Evolutionary conservation across 202 grass and related monocot species (phyloP), one percentile per base, ranked within the genome.

Genomic region (Musa balbisiana): DNA sequence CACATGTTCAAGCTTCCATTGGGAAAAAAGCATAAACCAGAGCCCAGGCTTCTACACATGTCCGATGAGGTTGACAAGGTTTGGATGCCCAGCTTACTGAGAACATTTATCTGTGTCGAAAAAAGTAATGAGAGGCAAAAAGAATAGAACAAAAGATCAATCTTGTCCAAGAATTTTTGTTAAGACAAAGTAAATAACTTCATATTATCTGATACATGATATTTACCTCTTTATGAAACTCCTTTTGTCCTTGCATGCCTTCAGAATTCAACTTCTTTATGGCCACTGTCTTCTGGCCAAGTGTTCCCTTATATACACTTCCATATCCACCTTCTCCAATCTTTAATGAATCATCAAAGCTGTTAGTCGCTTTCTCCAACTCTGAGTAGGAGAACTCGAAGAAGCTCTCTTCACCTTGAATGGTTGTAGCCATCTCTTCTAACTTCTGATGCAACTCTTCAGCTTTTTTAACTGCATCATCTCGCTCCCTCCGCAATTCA

Each of bases 261-360:
- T 71, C 29, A 51, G 68, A 71, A 71, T 71, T 71, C 49, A 71
- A 21, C 13, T 51, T 50, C 49, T 71, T 71, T 52, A 71, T 71
- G 20, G 68, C 49, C 19, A 59, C 55, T 33, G 25, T 75, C 49
- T n/a, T 75, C 25, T 49, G 23, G 22, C 24, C 78, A 51, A 93
- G 87, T 77, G 87, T 77, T 25, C 80, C 91, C 64, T 86, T 88
- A 52, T 93, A 93, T 16, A 93, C 91, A 62, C 78, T 88, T 69
- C 75, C 91, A 78, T 82, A 87, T 62, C 91, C 85, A 66, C 91
- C 91, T 24, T 86, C 75, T 27, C 91, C 87, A 50, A 93, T 89
- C 68, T 78, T 81, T 19, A 74, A 75, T 22, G 64, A 88, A 2
- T 64, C 79, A 74, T 90, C 54, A n/a, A 93, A 90, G 33, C 86